These are phyloP conservation scores for Ophiostoma australiae DNA, from an alignment of 2,329 filamentous ascomycete species.

Conservation along the genomic window DNA sequence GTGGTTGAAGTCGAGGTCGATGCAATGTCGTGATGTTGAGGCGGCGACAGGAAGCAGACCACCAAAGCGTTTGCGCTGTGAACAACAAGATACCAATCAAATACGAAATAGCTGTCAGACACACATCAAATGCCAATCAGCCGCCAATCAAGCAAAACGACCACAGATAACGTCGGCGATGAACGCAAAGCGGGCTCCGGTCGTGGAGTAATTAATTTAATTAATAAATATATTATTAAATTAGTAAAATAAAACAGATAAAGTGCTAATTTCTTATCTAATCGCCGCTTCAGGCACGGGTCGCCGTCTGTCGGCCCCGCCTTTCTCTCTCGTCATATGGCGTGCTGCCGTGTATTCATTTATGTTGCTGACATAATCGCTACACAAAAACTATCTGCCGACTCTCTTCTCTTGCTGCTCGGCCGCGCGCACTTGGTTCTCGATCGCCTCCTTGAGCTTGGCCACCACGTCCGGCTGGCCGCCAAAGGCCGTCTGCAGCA, in stretches of 20 bases:
- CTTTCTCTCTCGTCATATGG: not conserved
- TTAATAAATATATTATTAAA: not conserved
- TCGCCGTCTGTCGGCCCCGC: conserved; percentile 7
- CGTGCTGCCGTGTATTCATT: not conserved
- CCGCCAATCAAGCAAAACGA: not conserved
- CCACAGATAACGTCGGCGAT: conserved; percentile 8
- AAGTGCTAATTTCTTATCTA: not conserved
- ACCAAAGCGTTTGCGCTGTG: not conserved
- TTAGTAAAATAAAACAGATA: not conserved
- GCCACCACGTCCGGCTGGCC: conserved; percentile 55
- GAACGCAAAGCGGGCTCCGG: not conserved
- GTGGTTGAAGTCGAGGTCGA: not conserved
- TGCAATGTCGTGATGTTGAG: not conserved
- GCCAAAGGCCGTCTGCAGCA: conserved; percentile 55
- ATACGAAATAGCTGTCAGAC: not conserved
- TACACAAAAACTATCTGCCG: not conserved
- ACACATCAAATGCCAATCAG: not conserved
- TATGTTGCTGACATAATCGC: not conserved
- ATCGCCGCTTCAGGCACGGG: not conserved
- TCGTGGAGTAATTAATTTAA: not conserved
- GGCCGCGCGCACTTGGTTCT: conserved; percentile 37
- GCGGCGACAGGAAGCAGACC: not conserved
- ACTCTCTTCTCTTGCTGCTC: conserved; percentile 32
- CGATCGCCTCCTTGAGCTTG: conserved; percentile 58
- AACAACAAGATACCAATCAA: not conserved